These are phyloP conservation scores for Petunia axillaris DNA, from an alignment of 257 asterid species.

Conservation along the genomic window DNA sequence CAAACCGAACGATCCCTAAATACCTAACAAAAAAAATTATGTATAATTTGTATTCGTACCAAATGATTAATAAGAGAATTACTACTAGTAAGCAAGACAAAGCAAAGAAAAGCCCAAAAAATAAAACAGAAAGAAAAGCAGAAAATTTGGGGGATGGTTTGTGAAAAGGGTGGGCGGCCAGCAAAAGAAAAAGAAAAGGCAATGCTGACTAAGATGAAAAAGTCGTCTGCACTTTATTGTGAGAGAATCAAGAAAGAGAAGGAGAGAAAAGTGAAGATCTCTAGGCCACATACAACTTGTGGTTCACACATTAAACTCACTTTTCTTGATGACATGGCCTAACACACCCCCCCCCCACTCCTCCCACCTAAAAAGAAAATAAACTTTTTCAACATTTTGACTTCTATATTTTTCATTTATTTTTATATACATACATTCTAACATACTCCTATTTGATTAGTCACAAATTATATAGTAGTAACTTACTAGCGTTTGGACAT, in stretches of 20 bases:
- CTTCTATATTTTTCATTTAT: slow-evolving; percentile 8
- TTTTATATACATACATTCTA: not conserved
- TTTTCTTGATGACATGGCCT: slow-evolving; percentile 59
- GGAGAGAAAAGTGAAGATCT: slow-evolving; percentile 45
- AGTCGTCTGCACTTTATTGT: slow-evolving; percentile 46
- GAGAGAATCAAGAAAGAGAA: slow-evolving; percentile 43
- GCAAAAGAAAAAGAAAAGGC: slow-evolving; percentile 12
- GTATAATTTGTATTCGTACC: no score
- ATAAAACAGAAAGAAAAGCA: slow-evolving; percentile 38
- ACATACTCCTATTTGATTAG: not conserved
- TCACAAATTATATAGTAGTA: no score
- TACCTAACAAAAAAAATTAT: no score
- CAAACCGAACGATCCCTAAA: no score
- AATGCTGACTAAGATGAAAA: slow-evolving; percentile 59
- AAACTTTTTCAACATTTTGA: not conserved
- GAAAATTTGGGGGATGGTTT: slow-evolving; percentile 30
- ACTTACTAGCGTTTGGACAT: no score
- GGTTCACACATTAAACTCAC: slow-evolving; percentile 46
- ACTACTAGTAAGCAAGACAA: not conserved
- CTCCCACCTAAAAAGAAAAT: not conserved
- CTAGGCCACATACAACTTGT: slow-evolving; percentile 79
- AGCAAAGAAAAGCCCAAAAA: slow-evolving; percentile 22
- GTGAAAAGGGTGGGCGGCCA: slow-evolving; percentile 14
- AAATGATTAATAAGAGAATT: no score
- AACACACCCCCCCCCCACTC: slow-evolving; percentile 19